A percentile compares a stretch with the other conserved stretches of the same genome.
phyloP scores from a whole-genome alignment of 768 basidiomycete genomes.

The Tephrocybe sp. region DNA sequence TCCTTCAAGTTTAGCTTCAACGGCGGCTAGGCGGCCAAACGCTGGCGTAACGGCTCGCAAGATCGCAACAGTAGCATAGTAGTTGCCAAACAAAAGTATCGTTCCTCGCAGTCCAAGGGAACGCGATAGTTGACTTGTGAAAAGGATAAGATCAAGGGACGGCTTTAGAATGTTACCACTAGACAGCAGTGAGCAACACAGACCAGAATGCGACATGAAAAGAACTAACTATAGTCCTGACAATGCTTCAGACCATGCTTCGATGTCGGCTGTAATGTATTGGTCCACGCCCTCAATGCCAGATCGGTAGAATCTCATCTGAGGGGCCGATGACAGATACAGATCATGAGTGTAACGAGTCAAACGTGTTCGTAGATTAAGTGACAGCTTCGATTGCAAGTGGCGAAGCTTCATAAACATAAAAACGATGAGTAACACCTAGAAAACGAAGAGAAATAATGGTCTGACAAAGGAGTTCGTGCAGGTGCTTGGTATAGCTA shows the following conservation, averaged over 20 bases:
- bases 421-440: neutral
- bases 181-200: neutral
- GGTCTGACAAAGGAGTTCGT: slow-evolving; percentile 85
- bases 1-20: slow-evolving; percentile 85
- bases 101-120: slow-evolving; percentile 88
- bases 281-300: slow-evolving; percentile 80
- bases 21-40: slow-evolving; percentile 85
- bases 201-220: neutral
- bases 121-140: slow-evolving; percentile 86
- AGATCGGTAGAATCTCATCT: slow-evolving; percentile 68
- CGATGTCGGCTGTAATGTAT: slow-evolving; percentile 91
- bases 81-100: slow-evolving; percentile 73
- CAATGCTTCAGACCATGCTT: slow-evolving; percentile 83
- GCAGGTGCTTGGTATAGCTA: slow-evolving; percentile 91
- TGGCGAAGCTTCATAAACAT: slow-evolving; percentile 65
- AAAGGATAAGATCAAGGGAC: slow-evolving; percentile 83
- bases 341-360: slow-evolving; percentile 91
- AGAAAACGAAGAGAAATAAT: neutral
- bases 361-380: slow-evolving; percentile 79
- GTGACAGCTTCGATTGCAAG: slow-evolving; percentile 81
- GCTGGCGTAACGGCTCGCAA: slow-evolving; percentile 86
- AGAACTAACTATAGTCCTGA: slow-evolving; percentile 82
- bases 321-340: slow-evolving; percentile 74
- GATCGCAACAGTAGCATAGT: slow-evolving; percentile 82
- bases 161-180: slow-evolving; percentile 96